Evolutionary conservation across 129 eudicot species (phyloP).

Genomic region (Pittosporum tobira): DNA sequence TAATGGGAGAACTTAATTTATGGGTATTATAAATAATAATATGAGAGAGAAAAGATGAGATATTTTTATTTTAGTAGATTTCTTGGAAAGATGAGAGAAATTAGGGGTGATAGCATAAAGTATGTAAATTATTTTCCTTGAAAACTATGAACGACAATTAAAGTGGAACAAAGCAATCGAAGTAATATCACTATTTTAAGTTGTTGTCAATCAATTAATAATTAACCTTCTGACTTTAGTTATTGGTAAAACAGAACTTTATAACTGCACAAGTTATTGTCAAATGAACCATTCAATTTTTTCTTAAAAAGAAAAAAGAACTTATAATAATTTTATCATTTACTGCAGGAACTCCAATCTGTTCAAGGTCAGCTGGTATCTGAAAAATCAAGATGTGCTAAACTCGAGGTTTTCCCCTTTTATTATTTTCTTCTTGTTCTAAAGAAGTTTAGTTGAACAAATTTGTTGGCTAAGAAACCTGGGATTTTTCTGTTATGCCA

Average conservation of each 20-base stretch:
- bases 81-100: no score
- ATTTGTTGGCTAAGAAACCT: conserved; percentile 7
- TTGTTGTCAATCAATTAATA: conserved; percentile 4
- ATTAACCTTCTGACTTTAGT: no score
- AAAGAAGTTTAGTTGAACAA: neutral
- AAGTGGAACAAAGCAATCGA: no score
- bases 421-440: conserved; percentile 5
- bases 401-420: conserved; percentile 59
- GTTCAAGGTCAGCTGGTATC: conserved; percentile 76
- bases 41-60: no score
- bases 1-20: no score
- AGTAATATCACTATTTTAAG: neutral
- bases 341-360: conserved; percentile 75
- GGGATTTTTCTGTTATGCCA: conserved; percentile 7
- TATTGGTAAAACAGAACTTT: neutral
- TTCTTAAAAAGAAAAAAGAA: neutral
- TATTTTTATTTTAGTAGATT: no score
- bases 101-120: no score
- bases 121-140: no score
- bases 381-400: conserved; percentile 94
- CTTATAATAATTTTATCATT: neutral
- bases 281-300: neutral
- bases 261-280: neutral
- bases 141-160: no score
- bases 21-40: no score